Base-by-base conservation (phyloP, 1,284 basidiomycete species). In the Cutaneotrichosporon dermatis region DNA sequence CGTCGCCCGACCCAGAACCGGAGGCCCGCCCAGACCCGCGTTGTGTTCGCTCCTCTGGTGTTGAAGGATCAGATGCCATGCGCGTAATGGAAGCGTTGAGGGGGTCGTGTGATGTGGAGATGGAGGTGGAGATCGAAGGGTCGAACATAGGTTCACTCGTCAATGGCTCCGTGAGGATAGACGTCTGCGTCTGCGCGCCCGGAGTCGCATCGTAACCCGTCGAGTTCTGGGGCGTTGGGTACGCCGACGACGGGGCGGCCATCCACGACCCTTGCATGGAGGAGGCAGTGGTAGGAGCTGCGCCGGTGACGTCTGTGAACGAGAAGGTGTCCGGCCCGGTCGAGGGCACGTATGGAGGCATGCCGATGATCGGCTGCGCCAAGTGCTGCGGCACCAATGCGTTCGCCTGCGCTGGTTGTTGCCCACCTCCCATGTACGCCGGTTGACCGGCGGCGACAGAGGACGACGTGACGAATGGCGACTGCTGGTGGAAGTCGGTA, bases 1-100 rank as follows among this genome's bases (percentile, higher is more conserved):
- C 52, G 6, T 43, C 25, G 66, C 66, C 12, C 66, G 51, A 49
- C 12, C 39, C 50, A 1, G 50, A 33, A 4, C 37, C 37, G 8
- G 50, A 51, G 3, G 10, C 16, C 3, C n/a, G 50, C 16, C 37
- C 37, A 9, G 10, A 37, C 3, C 37, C 15, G 11, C 25, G n/a
- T 15, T 46, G 50, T 64, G 67, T 25, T 36, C 34, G n/a, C 60
- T 71, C 37, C 58, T 68, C 44, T 12, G 55, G 48, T 9, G 54
- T 59, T 1, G 61, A 50, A 37, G 54, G 45, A 34, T 51, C 53
- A 1, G 60, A 58, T 1, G 52, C 35, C 12, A 54, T 37, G 1
- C 25, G 48, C 12, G 39, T 36, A 4, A 52, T 55, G 9, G 55
- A 36, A n/a, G 56, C 56, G 13, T 36, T 51, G 35, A 10, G 37